These are phyloP conservation scores for Xenoacremonium recifei DNA, from an alignment of 2,329 filamentous ascomycete species.

Conservation along the genomic window DNA sequence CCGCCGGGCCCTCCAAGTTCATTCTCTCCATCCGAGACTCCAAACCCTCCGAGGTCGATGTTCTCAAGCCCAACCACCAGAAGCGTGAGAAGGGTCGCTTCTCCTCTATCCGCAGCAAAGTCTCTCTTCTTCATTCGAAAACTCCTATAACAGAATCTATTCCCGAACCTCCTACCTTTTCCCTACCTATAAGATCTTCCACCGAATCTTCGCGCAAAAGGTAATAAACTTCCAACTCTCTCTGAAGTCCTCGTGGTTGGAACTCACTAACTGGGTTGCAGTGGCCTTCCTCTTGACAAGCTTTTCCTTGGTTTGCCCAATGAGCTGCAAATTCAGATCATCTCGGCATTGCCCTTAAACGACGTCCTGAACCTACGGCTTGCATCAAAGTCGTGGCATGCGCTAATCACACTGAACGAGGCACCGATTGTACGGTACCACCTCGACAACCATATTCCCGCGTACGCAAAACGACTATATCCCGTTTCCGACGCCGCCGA, in stretches of 20 bases:
- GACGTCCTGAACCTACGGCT: constrained; percentile 59
- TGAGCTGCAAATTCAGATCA: constrained; percentile 63
- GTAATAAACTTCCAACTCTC: constrained; percentile 20
- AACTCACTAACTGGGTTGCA: constrained; percentile 19
- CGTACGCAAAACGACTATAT: constrained; percentile 60
- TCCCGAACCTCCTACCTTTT: constrained; percentile 11
- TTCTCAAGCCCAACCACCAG: constrained; percentile 24
- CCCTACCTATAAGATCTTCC: constrained; percentile 16
- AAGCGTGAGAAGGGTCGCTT: constrained; percentile 44
- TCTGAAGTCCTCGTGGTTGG: constrained; percentile 6
- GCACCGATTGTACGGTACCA: constrained; percentile 61
- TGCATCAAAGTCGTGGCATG: constrained; percentile 58
- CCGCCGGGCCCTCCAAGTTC: constrained; percentile 40
- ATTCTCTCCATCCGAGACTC: constrained; percentile 49
- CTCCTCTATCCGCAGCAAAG: constrained; percentile 40
- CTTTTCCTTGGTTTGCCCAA: constrained; percentile 59
- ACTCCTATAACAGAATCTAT: constrained; percentile 20
- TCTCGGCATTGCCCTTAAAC: constrained; percentile 57
- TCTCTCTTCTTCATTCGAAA: constrained; percentile 35
- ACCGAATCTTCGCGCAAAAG: constrained; percentile 32
- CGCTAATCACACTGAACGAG: constrained; percentile 59
- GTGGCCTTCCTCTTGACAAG: constrained; percentile 49
- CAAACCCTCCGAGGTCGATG: constrained; percentile 31
- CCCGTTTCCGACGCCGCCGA: constrained; percentile 47
- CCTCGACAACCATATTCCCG: constrained; percentile 57